Conservation (phyloP, 2,329 filamentous ascomycete genomes). For the Alternaria sp. region DNA sequence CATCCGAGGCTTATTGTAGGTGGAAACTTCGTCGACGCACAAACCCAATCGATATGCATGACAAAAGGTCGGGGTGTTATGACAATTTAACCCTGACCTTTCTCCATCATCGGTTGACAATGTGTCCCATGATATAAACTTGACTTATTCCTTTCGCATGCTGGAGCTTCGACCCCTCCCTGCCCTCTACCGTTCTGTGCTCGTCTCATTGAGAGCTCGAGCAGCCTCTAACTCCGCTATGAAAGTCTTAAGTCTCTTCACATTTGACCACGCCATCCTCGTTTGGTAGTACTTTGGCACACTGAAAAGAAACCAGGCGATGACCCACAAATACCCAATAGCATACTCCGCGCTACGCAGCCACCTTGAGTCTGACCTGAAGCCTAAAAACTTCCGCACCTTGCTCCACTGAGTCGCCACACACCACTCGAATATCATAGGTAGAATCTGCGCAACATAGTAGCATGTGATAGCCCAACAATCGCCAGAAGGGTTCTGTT, state of each 20-base stretch:
- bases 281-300: constrained; percentile 23
- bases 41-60: background rate
- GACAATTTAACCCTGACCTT: background rate
- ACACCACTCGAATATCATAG: constrained; percentile 24
- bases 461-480: constrained; percentile 24
- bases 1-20: background rate
- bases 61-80: background rate
- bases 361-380: constrained; percentile 2
- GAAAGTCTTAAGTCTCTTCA: background rate
- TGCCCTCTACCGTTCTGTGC: background rate
- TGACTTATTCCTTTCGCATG: background rate
- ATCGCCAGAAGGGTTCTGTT: constrained; percentile 16
- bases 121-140: background rate
- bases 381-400: background rate
- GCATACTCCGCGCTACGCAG: constrained; percentile 14
- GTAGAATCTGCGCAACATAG: constrained; percentile 30
- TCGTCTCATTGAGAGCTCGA: constrained; percentile 7
- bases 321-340: constrained; percentile 27
- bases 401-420: constrained; percentile 17
- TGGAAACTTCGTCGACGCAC: background rate
- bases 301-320: constrained; percentile 31
- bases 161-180: background rate
- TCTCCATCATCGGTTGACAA: background rate
- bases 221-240: background rate
- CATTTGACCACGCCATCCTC: constrained; percentile 23